These are phyloP conservation scores for Monosiga brevicollis DNA, from an alignment of 78 protist species.

Conservation along the genomic window DNA sequence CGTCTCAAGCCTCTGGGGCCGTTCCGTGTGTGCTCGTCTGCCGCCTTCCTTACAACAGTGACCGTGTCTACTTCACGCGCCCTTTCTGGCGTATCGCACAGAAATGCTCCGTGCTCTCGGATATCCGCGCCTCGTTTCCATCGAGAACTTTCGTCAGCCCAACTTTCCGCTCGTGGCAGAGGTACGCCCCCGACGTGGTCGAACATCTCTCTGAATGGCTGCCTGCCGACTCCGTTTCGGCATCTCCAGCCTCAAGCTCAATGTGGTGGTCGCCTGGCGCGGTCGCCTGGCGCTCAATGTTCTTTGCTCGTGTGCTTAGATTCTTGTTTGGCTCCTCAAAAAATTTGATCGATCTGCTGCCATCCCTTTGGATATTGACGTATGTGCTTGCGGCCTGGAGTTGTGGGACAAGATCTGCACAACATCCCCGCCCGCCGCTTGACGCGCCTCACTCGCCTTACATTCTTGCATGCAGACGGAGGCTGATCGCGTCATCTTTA, in stretches of 20 bases:
- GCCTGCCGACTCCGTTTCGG: too few species aligned
- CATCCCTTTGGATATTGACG: too few species aligned
- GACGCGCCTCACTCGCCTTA: neutral
- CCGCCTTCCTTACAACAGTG: neutral
- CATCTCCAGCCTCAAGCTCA: too few species aligned
- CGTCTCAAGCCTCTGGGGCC: neutral
- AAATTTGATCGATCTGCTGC: too few species aligned
- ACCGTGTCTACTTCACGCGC: neutral
- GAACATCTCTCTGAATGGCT: too few species aligned
- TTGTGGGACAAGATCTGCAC: too few species aligned
- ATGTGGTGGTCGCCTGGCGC: too few species aligned
- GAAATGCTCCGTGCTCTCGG: slow-evolving; percentile 61
- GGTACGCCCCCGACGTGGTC: slow-evolving; percentile 12
- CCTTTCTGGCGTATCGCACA: too few species aligned
- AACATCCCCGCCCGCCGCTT: neutral
- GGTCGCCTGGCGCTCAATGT: too few species aligned
- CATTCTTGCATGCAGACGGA: slow-evolving; percentile 3
- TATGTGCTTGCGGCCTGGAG: too few species aligned
- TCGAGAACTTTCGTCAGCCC: slow-evolving; percentile 49
- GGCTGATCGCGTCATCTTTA: slow-evolving; percentile 25
- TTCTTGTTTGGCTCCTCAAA: too few species aligned
- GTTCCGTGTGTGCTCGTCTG: neutral
- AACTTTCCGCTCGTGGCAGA: slow-evolving; percentile 47
- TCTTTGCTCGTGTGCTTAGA: too few species aligned
- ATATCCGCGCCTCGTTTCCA: slow-evolving; percentile 34